phyloP scores from a whole-genome alignment of 768 basidiomycete species.

The Strobilomyces dryophilus region DNA sequence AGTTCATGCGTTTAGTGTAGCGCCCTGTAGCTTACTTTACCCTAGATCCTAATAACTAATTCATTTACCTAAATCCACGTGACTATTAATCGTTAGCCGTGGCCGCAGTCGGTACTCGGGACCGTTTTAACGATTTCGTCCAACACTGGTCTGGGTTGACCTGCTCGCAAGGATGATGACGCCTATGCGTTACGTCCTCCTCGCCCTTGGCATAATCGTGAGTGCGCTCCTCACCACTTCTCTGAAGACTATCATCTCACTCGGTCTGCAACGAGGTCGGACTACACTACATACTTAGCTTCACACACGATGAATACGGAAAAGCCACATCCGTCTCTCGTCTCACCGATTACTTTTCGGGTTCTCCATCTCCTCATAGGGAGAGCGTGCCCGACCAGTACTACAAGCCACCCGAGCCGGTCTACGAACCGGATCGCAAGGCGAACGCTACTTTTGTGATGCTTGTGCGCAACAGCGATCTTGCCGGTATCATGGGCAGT shows the following conservation, averaged over 20 bases:
- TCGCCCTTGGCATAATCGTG: constrained; percentile 46
- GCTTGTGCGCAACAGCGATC: constrained; percentile 66
- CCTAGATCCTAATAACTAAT: no score
- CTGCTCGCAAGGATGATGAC: constrained; percentile 46
- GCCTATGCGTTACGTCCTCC: constrained; percentile 53
- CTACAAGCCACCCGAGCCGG: constrained; percentile 38
- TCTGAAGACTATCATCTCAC: constrained; percentile 6
- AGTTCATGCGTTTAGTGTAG: constrained; percentile 28
- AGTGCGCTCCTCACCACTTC: constrained; percentile 16
- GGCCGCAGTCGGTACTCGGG: no score
- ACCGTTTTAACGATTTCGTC: no score
- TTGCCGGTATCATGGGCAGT: constrained; percentile 54
- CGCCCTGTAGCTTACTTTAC: no score
- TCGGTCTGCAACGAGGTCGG: constrained; percentile 26
- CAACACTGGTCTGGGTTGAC: not conserved
- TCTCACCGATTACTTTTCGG: constrained; percentile 24
- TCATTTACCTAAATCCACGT: not conserved
- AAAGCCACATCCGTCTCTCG: constrained; percentile 38
- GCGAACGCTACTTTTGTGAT: constrained; percentile 84
- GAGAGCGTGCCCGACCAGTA: constrained; percentile 58
- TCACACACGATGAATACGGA: constrained; percentile 41
- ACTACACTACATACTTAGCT: constrained; percentile 39
- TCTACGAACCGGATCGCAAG: constrained; percentile 46
- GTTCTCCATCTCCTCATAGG: constrained; percentile 45
- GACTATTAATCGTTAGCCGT: not conserved